phyloP scores from a whole-genome alignment of 768 basidiomycete genomes.

The Aureoboletus auriporus region DNA sequence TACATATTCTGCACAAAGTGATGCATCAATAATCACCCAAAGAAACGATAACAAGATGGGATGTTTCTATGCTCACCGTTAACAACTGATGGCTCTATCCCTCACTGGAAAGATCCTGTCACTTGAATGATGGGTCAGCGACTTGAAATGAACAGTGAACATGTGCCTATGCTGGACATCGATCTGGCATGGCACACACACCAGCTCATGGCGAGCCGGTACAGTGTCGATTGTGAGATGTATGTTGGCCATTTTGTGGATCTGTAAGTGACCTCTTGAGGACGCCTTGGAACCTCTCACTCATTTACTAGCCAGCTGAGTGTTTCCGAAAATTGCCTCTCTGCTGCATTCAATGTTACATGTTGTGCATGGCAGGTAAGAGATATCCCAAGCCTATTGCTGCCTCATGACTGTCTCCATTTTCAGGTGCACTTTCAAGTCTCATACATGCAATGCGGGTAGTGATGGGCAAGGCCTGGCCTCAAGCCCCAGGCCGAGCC shows the following conservation, averaged over 20 bases:
- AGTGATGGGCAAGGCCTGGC: too few species aligned
- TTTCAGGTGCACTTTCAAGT: conserved; percentile 40
- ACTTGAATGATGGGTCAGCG: too few species aligned
- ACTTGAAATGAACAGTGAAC: too few species aligned
- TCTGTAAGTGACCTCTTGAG: conserved; percentile 39
- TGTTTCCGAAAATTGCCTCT: conserved; percentile 43
- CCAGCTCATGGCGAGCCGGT: conserved; percentile 49
- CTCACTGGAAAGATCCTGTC: too few species aligned
- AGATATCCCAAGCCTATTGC: too few species aligned
- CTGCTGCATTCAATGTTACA: conserved; percentile 47
- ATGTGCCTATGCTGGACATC: conserved; percentile 68
- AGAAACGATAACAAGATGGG: too few species aligned
- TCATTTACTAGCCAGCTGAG: conserved; percentile 40
- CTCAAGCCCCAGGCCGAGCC: too few species aligned
- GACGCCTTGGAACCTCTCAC: not conserved
- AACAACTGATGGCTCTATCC: too few species aligned
- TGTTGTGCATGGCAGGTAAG: conserved; percentile 49
- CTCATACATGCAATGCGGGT: conserved; percentile 59
- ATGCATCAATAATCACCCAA: too few species aligned
- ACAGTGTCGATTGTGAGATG: conserved; percentile 40
- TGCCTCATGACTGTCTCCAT: conserved; percentile 4
- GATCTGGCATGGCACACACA: conserved; percentile 77
- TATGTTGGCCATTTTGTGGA: conserved; percentile 47
- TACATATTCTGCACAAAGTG: too few species aligned
- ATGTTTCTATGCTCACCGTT: too few species aligned